Base-by-base conservation (phyloP, 352 stramenopile genomes). In the Phytopythium kandeliae region DNA sequence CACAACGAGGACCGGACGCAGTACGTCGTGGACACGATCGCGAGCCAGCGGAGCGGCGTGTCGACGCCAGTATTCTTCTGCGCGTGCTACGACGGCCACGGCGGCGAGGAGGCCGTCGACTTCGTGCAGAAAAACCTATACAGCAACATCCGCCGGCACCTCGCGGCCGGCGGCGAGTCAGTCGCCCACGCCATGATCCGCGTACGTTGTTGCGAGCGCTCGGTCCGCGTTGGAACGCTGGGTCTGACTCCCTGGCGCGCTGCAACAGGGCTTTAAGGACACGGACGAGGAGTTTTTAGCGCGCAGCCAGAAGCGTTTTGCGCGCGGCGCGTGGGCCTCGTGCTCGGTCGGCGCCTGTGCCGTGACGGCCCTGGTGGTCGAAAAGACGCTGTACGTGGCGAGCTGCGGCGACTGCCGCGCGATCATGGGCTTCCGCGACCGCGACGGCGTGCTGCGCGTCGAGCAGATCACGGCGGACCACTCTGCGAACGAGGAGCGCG, bases 381-480 rank as follows among this genome's bases (percentile, higher is more conserved):
- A 74, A 21, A 69, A 71, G 47, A 78, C 64, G 51, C 55, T 86
- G 26, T 86, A 75, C 38, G 70, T 86, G 31, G 75, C 75, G 21
- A 83, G 69, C 55, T 86, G 75, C 40, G 75, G 75, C 3, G 75
- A 86, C 56, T 86, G 75, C 55, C 72, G 75, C 12, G 75, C 75
- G 13, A 81, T 86, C 57, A 78, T 86, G 65, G 75, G 72, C 16
- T 80, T 71, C 55, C 75, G 75, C 25, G 70, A 85, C 25, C 47
- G 61, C 22, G 63, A 74, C 17, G 75, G 75, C 26, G 63, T 60
- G 17, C 60, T 86, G 25, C 68, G 59, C 13, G 75, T 86, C 11
- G 72, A 86, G 58, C 75, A 86, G 52, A 78, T 86, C 54, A 86
- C 75, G 11, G 65, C 65, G 28, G 75, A 86, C 47, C 75, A 86